phyloP scores from a whole-genome alignment of 345 rosid genomes.

The Eucalyptus marginata region DNA sequence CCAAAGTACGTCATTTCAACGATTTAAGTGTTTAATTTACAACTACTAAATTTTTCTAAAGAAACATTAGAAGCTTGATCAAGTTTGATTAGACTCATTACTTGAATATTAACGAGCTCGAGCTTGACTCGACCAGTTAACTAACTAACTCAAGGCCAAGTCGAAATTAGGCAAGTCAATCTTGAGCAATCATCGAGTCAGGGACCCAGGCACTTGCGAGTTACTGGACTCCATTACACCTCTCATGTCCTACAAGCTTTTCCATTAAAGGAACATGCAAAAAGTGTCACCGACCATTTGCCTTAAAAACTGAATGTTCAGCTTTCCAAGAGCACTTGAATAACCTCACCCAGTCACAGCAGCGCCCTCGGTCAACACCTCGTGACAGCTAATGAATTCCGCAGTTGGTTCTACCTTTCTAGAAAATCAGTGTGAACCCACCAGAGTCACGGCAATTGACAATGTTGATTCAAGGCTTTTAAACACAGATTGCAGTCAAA shows the following conservation, averaged over 20 bases:
- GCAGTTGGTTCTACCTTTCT: background rate
- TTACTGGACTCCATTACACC: background rate
- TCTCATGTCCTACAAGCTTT: background rate
- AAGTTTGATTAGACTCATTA: background rate
- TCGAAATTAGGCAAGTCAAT: background rate
- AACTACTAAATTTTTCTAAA: background rate
- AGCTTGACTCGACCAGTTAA: background rate
- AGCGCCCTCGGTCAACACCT: background rate
- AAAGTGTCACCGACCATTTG: background rate
- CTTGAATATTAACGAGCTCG: background rate
- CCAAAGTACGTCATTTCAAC: background rate
- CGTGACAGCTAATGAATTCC: background rate
- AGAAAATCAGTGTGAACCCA: background rate
- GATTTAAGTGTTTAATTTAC: background rate
- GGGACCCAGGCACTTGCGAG: background rate
- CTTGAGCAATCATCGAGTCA: background rate
- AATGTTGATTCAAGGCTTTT: background rate
- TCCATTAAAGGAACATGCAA: background rate
- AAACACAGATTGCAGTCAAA: background rate
- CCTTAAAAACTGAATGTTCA: background rate
- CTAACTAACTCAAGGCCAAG: background rate
- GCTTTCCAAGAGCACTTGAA: background rate
- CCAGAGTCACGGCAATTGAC: background rate
- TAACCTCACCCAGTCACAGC: background rate
- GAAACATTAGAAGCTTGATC: background rate